phyloP scores from a whole-genome alignment of 2,329 filamentous ascomycete genomes.

The Calonectria henricotiae region DNA sequence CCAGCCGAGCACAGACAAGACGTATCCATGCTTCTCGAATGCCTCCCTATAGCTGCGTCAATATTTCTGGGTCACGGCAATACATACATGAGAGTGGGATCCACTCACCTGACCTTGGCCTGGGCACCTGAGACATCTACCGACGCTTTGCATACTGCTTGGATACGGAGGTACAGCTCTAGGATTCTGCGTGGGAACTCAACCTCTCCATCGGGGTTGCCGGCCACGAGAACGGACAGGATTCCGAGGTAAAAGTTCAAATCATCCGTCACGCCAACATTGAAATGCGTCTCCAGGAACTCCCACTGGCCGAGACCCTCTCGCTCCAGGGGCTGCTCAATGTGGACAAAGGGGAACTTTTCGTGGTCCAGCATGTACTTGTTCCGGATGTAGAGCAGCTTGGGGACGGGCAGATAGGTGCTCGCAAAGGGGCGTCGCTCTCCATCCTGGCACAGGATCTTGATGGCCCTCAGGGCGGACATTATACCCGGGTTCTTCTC shows the following conservation, averaged over 20 bases:
- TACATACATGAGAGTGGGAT: constrained; percentile 1
- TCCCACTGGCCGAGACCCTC: constrained; percentile 46
- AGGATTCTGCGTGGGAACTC: constrained; percentile 48
- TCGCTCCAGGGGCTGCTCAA: constrained; percentile 41
- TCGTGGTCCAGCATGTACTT: constrained; percentile 49
- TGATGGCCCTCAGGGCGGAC: constrained; percentile 13
- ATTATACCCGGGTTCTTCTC: not conserved
- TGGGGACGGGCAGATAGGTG: constrained; percentile 48
- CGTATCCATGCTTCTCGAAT: constrained; percentile 48
- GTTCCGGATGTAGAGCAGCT: constrained; percentile 49
- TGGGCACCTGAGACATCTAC: constrained; percentile 39
- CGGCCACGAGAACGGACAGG: constrained; percentile 40
- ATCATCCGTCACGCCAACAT: constrained; percentile 42
- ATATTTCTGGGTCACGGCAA: not conserved
- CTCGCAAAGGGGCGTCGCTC: constrained; percentile 38
- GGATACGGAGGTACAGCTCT: constrained; percentile 49
- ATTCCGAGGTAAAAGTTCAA: constrained; percentile 50
- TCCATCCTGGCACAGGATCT: constrained; percentile 31
- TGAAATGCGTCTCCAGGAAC: constrained; percentile 43
- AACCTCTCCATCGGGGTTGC: constrained; percentile 39
- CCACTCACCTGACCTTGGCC: constrained; percentile 46
- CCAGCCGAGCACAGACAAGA: constrained; percentile 1
- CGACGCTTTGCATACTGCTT: constrained; percentile 47
- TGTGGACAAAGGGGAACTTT: constrained; percentile 47
- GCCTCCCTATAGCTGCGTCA: constrained; percentile 22